A percentile compares a stretch with the other conserved stretches of the same genome.
phyloP scores from a whole-genome alignment of 176 grass and related monocot genomes.

The Rhynchospora tenuis region DNA sequence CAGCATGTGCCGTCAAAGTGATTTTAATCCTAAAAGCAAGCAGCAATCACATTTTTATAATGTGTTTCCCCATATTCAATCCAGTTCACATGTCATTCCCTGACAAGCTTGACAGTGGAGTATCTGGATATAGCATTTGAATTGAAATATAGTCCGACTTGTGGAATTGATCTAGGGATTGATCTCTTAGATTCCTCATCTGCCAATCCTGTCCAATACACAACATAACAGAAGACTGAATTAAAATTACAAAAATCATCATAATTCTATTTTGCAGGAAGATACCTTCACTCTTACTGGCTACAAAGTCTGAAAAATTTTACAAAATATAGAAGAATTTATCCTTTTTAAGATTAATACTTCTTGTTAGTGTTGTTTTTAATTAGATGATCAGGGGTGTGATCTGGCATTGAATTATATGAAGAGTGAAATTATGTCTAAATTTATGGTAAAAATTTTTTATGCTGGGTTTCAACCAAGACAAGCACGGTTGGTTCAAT shows the following conservation, averaged over 20 bases:
- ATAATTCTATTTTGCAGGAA: background rate
- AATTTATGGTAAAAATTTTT: background rate
- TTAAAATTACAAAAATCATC: background rate
- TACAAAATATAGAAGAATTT: background rate
- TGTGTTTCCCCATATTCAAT: too few species aligned
- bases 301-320: background rate
- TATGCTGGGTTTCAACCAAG: background rate
- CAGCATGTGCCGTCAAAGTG: too few species aligned
- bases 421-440: background rate
- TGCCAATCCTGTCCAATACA: too few species aligned
- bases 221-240: too few species aligned
- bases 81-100: too few species aligned
- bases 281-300: background rate
- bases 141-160: too few species aligned
- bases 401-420: background rate
- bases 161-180: too few species aligned
- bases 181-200: too few species aligned
- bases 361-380: background rate
- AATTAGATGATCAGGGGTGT: background rate
- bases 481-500: background rate
- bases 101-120: too few species aligned
- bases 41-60: too few species aligned
- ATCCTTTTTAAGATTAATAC: background rate
- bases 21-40: too few species aligned
- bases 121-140: too few species aligned